Percentiles rank a stretch among this genome's conserved stretches.
These are phyloP conservation scores for Zizania palustris DNA, from an alignment of 202 grass and related monocot species.

Conservation along the genomic window DNA sequence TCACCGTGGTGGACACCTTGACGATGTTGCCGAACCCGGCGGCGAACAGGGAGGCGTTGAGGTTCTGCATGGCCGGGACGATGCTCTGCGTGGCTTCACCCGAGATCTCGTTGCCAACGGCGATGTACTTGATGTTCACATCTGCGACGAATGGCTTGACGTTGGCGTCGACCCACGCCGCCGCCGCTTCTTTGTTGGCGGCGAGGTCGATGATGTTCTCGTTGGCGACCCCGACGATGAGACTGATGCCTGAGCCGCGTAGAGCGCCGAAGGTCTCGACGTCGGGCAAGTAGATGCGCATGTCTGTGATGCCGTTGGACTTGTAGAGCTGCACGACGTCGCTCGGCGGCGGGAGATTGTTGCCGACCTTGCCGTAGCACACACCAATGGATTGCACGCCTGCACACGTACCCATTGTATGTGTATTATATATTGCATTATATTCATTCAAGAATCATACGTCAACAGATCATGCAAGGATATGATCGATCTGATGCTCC, in stretches of 20 bases:
- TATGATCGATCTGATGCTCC: too few relatives aligned
- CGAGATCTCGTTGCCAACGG: constrained; percentile 63
- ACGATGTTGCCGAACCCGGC: constrained; percentile 49
- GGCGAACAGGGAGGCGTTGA: not conserved
- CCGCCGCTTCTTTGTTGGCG: constrained; percentile 2
- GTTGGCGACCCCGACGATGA: constrained; percentile 32
- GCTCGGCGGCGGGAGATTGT: constrained; percentile 48
- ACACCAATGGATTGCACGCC: constrained; percentile 56
- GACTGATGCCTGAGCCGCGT: constrained; percentile 18
- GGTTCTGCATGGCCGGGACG: constrained; percentile 65
- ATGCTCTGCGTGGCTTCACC: constrained; percentile 38
- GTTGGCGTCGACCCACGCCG: constrained; percentile 54
- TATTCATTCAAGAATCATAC: too few relatives aligned
- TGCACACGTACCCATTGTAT: not conserved
- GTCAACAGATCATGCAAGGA: too few relatives aligned
- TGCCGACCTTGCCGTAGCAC: constrained; percentile 55
- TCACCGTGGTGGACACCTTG: constrained; percentile 58
- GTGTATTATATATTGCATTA: too few relatives aligned
- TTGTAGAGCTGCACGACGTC: constrained; percentile 51
- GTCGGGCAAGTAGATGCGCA: constrained; percentile 58
- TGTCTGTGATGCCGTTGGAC: constrained; percentile 42
- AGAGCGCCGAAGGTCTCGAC: constrained; percentile 33
- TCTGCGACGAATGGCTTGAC: constrained; percentile 41
- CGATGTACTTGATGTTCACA: constrained; percentile 59
- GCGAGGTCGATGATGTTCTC: constrained; percentile 15